A percentile compares a stretch with the other conserved stretches of the same genome.
Evolutionary conservation across 768 basidiomycete genomes (phyloP).

Genomic region (Leucocoprinus sp.): DNA sequence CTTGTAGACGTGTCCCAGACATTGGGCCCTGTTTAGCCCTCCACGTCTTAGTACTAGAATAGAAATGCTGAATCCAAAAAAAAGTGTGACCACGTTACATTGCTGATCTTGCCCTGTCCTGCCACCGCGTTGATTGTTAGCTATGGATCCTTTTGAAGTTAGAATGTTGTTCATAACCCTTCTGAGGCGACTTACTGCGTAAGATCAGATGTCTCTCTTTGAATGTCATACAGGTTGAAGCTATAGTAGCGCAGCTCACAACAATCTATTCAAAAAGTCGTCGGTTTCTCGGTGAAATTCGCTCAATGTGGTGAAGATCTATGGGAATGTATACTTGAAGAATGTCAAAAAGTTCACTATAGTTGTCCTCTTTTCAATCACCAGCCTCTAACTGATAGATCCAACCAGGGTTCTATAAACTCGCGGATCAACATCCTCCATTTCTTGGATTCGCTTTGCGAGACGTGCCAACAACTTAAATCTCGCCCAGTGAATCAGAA

Average conservation of each 20-base stretch:
- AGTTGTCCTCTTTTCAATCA: neutral
- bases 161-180: slow-evolving; percentile 30
- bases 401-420: slow-evolving; percentile 71
- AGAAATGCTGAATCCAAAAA: too few species aligned
- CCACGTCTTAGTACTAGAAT: too few species aligned
- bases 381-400: neutral
- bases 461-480: slow-evolving; percentile 63
- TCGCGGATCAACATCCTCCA: slow-evolving; percentile 91
- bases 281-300: slow-evolving; percentile 77
- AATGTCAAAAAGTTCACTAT: slow-evolving; percentile 69
- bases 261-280: slow-evolving; percentile 83
- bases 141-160: slow-evolving; percentile 33
- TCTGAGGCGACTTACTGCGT: slow-evolving; percentile 28
- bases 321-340: slow-evolving; percentile 90
- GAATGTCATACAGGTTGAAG: slow-evolving; percentile 14
- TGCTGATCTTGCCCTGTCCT: too few species aligned
- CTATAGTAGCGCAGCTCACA: slow-evolving; percentile 50
- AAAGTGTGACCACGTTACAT: too few species aligned
- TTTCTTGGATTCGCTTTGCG: slow-evolving; percentile 83
- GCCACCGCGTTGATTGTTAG: too few species aligned
- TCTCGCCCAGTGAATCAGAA: slow-evolving; percentile 24
- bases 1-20: too few species aligned
- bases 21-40: too few species aligned
- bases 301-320: slow-evolving; percentile 82
- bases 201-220: slow-evolving; percentile 16